Percentiles rank a stretch among this genome's conserved stretches.
Evolutionary conservation across 306 rosid species (phyloP).

Genomic region (Crataegus laevigata): DNA sequence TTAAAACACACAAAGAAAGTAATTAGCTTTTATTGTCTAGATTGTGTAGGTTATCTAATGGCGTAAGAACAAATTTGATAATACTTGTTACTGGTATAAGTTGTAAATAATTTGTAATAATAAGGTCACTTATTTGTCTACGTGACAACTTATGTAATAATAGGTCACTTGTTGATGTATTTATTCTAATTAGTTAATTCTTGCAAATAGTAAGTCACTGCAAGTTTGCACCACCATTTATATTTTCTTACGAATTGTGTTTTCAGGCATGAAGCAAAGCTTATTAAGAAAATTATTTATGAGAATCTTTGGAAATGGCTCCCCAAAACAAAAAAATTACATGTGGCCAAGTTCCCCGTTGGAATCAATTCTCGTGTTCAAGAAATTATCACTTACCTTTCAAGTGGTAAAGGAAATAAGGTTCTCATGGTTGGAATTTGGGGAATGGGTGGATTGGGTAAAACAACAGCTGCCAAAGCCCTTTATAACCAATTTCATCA

Average conservation of each 20-base stretch:
- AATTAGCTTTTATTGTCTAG: no score
- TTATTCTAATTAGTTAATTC: no score
- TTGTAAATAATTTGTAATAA: no score
- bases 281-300: neutral
- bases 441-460: slow-evolving; percentile 28
- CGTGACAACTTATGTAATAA: no score
- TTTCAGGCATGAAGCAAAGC: neutral
- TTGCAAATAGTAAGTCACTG: no score
- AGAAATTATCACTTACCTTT: neutral
- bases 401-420: neutral
- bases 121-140: no score
- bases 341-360: neutral
- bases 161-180: neutral
- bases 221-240: no score
- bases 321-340: neutral
- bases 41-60: no score
- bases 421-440: neutral
- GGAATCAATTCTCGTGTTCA: neutral
- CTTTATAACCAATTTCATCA: neutral
- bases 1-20: no score
- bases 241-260: neutral
- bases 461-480: slow-evolving; percentile 19
- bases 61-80: no score
- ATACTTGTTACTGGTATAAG: no score
- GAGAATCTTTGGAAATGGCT: neutral